A percentile compares a stretch with the other conserved stretches of the same genome.
These are phyloP conservation scores for Fusarium euwallaceae DNA, from an alignment of 2,329 filamentous ascomycete genomes.

Conservation along the genomic window DNA sequence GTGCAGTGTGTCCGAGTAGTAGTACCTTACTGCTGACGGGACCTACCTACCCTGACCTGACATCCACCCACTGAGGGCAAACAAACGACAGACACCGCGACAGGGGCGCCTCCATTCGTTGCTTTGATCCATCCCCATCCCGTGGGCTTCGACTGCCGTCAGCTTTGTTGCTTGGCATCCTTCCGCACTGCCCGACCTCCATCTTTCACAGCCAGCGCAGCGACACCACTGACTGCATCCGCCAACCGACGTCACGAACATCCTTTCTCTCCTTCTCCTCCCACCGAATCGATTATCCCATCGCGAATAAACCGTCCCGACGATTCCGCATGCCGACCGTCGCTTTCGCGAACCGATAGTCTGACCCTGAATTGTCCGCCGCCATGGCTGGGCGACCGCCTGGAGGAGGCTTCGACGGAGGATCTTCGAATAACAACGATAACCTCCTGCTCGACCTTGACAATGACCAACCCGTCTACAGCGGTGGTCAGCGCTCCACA, in stretches of 20 bases:
- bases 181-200: slow-evolving; percentile 30
- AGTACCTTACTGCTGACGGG: slow-evolving; percentile 19
- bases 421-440: slow-evolving; percentile 62
- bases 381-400: slow-evolving; percentile 72
- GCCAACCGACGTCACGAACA: slow-evolving; percentile 13
- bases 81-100: slow-evolving; percentile 28
- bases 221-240: slow-evolving; percentile 5
- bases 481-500: slow-evolving; percentile 81
- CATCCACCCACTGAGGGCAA: slow-evolving; percentile 11
- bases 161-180: slow-evolving; percentile 39
- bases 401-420: slow-evolving; percentile 62
- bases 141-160: slow-evolving; percentile 17
- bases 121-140: not conserved
- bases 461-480: slow-evolving; percentile 79
- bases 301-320: slow-evolving; percentile 17
- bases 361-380: slow-evolving; percentile 55
- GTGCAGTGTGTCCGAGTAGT: slow-evolving; percentile 3
- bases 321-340: slow-evolving; percentile 52
- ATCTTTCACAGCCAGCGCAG: slow-evolving; percentile 17
- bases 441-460: slow-evolving; percentile 82
- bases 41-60: slow-evolving; percentile 30
- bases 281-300: slow-evolving; percentile 18
- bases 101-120: slow-evolving; percentile 22
- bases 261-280: not conserved
- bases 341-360: slow-evolving; percentile 47